Evolutionary conservation across 2,329 filamentous ascomycete species (phyloP), one percentile per base, ranked within the genome.

Genomic region (Venturia pyrina): DNA sequence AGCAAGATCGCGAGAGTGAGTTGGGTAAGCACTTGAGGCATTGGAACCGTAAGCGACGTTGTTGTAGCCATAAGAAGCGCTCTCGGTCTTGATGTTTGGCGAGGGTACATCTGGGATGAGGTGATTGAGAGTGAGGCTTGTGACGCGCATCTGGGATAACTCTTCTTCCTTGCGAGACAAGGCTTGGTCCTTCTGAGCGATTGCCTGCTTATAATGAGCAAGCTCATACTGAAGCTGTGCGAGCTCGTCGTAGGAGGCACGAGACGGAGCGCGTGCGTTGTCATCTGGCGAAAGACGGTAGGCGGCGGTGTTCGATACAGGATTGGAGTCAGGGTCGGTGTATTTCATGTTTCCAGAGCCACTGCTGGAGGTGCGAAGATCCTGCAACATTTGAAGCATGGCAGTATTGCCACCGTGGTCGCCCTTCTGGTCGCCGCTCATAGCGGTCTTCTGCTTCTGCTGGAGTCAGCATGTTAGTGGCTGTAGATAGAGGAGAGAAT

Each of bases 151-250:
- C 69, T 89, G 85, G 48, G 85, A 82, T 67, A 91, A 81, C 77
- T 91, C 87, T 65, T 89, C 83, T 66, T 89, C 88, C 73, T 92
- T 86, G 66, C 85, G 87, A 59, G 82, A 84, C 71, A 93, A 89
- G 71, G 87, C 84, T 73, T 81, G 86, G 67, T 89, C 85, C 44
- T 89, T 89, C 68, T 86, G 82, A 56, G 87, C 87, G 63, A 93
- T 83, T 76, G 92, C 85, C 64, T 87, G 77, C 78, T 89, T 90
- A 66, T 93, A 80, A 63, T 85, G 85, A 67, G 86, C 77, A 37
- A 92, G 77, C 73, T 91, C 88, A 40, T 86, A 84, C 41, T 78
- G 77, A 37, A 59, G 53, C 53, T 59, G 53, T n/a, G 53, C 28
- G 32, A 59, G 5, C 32, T 59, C 53, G 32, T 59, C 53, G 28